These are phyloP conservation scores for Helminthosporium solani DNA, from an alignment of 2,329 filamentous ascomycete species.

Conservation along the genomic window DNA sequence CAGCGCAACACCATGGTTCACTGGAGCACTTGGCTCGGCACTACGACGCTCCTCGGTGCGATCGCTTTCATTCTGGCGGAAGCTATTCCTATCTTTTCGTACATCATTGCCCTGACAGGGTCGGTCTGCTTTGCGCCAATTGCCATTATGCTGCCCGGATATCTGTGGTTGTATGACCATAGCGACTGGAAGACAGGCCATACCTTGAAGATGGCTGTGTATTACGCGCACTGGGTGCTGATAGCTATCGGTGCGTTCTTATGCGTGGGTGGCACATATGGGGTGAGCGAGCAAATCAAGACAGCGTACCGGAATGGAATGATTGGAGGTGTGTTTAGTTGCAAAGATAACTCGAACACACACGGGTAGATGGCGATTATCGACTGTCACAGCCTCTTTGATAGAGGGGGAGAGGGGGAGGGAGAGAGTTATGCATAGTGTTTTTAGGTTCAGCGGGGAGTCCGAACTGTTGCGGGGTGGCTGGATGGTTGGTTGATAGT, in stretches of 20 bases:
- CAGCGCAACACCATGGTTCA: constrained; percentile 53
- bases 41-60: constrained; percentile 45
- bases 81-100: constrained; percentile 59
- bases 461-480: no score
- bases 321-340: constrained; percentile 44
- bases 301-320: constrained; percentile 52
- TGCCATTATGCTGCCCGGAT: constrained; percentile 51
- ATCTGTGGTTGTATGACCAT: constrained; percentile 56
- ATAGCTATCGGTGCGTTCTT: constrained; percentile 51
- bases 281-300: constrained; percentile 54
- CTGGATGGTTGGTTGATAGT: no score
- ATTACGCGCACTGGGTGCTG: constrained; percentile 45
- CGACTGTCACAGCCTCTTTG: no score
- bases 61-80: constrained; percentile 54
- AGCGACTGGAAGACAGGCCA: constrained; percentile 43
- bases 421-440: no score
- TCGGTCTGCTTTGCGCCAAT: constrained; percentile 55
- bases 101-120: constrained; percentile 52
- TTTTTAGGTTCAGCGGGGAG: no score
- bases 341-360: constrained; percentile 26
- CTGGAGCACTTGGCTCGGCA: constrained; percentile 54
- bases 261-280: constrained; percentile 52
- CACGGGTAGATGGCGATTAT: neutral
- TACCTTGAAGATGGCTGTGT: constrained; percentile 39
- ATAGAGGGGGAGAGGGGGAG: no score